Evolutionary conservation across 2,329 filamentous ascomycete species (phyloP), one percentile per base, ranked within the genome.

Genomic region (Elsinoe perseae): DNA sequence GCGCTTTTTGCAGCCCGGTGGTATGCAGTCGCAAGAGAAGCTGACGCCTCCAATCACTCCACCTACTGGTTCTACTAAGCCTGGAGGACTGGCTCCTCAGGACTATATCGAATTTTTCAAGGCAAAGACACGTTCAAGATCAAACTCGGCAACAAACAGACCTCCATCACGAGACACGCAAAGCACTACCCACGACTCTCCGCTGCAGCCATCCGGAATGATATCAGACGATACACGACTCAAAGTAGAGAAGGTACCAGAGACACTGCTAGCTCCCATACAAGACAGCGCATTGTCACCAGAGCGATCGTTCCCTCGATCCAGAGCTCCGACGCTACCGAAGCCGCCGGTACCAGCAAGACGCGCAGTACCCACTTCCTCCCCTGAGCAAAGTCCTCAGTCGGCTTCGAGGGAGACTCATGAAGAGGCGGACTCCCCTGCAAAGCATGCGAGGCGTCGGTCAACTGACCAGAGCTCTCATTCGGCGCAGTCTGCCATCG

Each of bases 71-170:
- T 12, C 28, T 6, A 25, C 16, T 18, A 42, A 44, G 9, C 21
- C 53, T 38, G 28, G 23, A 18, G 40, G 40, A 25, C 34, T 56
- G 25, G 53, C 53, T 8, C 53, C 53, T 25, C 38, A 56, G 20
- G 53, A 56, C 23, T 56, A 56, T 30, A 56, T 56, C 10, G 53
- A 56, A 28, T 48, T 44, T 21, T 56, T 56, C 40, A 56, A 36
- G 27, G 40, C 38, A 4, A 56, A 56, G 25, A 36, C 53, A n/a
- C 30, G 38, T 12, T 56, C 53, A 23, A 30, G 53, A 36, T 56
- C 53, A 25, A 56, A 56, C 20, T 56, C 53, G 4, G 42, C 38
- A 6, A 56, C 27, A 5, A 36, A 46, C 23, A 30, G 38, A 36
- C 38, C 53, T 6, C 28, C 28, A 10, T 56, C 53, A 28, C n/a